Evolutionary conservation across 768 basidiomycete species (phyloP), one percentile per base, ranked within the genome.

Genomic region (Thelephora aurantiotincta): DNA sequence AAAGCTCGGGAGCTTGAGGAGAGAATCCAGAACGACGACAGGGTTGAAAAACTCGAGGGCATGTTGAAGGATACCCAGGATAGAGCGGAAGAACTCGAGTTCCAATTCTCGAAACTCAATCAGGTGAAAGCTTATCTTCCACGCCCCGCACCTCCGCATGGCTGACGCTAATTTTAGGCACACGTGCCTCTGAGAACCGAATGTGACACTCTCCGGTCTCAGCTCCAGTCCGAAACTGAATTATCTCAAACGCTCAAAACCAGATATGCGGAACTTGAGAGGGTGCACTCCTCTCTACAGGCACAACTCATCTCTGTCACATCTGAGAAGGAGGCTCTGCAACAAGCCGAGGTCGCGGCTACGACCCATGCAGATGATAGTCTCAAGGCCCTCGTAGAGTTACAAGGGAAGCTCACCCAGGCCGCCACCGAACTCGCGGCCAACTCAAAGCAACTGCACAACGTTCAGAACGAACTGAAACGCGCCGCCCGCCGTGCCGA

Each of bases 11-110:
- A 89, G 53, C 63, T 91, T 30, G 78, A 85, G 55, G 87, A 89
- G 51, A 82, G 86, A 53, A 80, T 91, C 18, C 78, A 89, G 60
- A 80, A 75, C 50, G 87, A 91, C 57, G 85, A 90, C 61, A 79
- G 83, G 36, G 78, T 79, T 13, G 87, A 88, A 52, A 71, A 72
- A 37, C 63, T 89, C 20, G 86, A 89, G 58, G 64, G 65, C 41
- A 81, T 81, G 6, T 64, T 91, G 43, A 80, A 80, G 57, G 79
- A 87, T 55, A 80, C 80, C 20, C 84, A 87, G 55, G 78, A 90
- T 55, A 80, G 81, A 47, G 82, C 82, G 4, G 86, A 85, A 50
- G 85, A 88, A 57, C 71, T 90, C 7, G 87, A 89, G 55, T 83
- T 87, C 55, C 84, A 84, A 57, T 66, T 91, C 16, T 78, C 80